phyloP scores from a whole-genome alignment of 2,329 filamentous ascomycete species.

The Volutella citrinella region DNA sequence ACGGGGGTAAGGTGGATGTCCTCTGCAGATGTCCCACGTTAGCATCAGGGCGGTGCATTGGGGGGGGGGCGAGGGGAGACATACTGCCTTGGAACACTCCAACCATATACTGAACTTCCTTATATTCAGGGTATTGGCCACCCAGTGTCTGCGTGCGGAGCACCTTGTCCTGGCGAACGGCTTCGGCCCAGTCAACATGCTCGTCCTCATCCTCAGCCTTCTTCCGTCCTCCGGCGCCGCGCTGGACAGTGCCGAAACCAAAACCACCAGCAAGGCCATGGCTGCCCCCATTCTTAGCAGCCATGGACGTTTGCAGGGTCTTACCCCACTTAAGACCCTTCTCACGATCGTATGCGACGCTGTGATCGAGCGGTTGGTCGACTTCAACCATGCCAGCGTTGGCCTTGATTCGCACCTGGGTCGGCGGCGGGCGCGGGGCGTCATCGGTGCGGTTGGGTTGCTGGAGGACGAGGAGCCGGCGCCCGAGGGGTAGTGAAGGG shows the following conservation, averaged over 20 bases:
- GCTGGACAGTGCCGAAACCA: constrained; percentile 53
- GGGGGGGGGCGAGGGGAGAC: constrained; percentile 26
- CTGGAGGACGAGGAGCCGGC: constrained; percentile 78
- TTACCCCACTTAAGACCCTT: constrained; percentile 84
- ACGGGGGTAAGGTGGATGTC: constrained; percentile 85
- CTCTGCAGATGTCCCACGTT: constrained; percentile 45
- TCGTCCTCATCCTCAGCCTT: constrained; percentile 45
- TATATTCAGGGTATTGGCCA: constrained; percentile 69
- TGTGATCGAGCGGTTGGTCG: constrained; percentile 78
- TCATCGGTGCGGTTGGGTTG: constrained; percentile 75
- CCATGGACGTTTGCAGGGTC: constrained; percentile 61
- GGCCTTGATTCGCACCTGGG: constrained; percentile 78
- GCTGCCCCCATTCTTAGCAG: constrained; percentile 59
- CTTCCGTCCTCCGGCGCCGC: constrained; percentile 30
- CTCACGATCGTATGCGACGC: constrained; percentile 73
- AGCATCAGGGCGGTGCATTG: constrained; percentile 7
- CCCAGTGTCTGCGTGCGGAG: constrained; percentile 80
- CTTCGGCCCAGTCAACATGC: constrained; percentile 61
- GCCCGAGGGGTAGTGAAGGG: constrained; percentile 59
- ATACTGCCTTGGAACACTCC: constrained; percentile 83
- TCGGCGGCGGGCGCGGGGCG: constrained; percentile 49
- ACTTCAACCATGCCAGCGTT: constrained; percentile 82
- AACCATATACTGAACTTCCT: constrained; percentile 82
- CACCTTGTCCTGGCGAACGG: constrained; percentile 67
- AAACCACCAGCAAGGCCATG: constrained; percentile 73